phyloP scores from a whole-genome alignment of 1,284 basidiomycete species.

The Rhizopogon parksii region DNA sequence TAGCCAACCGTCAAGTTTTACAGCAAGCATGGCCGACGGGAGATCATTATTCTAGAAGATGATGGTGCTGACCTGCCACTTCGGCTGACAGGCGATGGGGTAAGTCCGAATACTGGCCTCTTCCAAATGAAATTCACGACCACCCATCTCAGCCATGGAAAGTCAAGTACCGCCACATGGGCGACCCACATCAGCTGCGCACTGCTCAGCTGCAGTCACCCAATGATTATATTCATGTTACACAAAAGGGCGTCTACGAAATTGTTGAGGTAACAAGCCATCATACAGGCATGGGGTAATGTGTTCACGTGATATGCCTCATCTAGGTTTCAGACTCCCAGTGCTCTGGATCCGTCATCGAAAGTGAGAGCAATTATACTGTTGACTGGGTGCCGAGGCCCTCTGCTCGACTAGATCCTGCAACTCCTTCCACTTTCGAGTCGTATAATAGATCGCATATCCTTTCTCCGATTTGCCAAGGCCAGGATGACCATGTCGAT shows the following conservation, averaged over 20 bases:
- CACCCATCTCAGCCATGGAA: conserved; percentile 65
- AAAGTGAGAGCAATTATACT: conserved; percentile 55
- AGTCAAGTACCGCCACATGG: conserved; percentile 63
- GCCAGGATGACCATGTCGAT: conserved; percentile 71
- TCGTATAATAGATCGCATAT: conserved; percentile 62
- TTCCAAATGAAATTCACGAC: neutral
- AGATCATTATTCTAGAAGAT: conserved; percentile 70
- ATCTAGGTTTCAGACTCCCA: conserved; percentile 71
- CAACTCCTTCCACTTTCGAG: conserved; percentile 49
- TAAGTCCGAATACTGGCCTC: conserved; percentile 33
- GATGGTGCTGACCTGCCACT: conserved; percentile 69
- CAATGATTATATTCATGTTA: conserved; percentile 68
- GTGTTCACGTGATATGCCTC: conserved; percentile 3
- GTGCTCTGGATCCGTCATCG: conserved; percentile 71
- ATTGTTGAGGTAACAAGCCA: conserved; percentile 53
- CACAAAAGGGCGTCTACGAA: conserved; percentile 69
- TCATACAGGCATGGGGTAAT: neutral
- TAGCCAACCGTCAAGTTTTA: conserved; percentile 88
- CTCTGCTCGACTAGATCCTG: conserved; percentile 49
- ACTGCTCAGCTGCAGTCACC: conserved; percentile 48
- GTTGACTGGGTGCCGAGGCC: conserved; percentile 78
- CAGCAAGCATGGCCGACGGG: conserved; percentile 48
- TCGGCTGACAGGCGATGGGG: conserved; percentile 80
- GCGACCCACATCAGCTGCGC: conserved; percentile 39
- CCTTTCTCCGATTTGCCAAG: conserved; percentile 76